Evolutionary conservation across 192 early-diverging fungal species (phyloP).

Genomic region (Pilobolus umbonatus): DNA sequence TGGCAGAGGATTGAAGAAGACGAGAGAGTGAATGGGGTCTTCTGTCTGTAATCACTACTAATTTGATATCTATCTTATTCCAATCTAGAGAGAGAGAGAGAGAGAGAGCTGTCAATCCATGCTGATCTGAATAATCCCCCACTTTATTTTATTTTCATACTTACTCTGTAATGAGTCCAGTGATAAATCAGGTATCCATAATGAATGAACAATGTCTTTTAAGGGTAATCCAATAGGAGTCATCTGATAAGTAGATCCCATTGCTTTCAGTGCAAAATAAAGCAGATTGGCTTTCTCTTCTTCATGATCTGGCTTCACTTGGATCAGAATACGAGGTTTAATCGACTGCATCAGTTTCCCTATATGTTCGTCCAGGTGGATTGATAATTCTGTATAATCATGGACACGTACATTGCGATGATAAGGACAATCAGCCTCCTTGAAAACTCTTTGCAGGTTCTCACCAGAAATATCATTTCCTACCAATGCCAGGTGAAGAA

Average conservation of each 20-base stretch:
- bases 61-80: conserved; percentile 44
- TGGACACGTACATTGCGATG: conserved; percentile 1
- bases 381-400: conserved; percentile 4
- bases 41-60: conserved; percentile 52
- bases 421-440: background rate
- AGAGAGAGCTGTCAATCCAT: background rate
- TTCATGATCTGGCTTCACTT: conserved; percentile 32
- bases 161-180: conserved; percentile 47
- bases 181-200: conserved; percentile 49
- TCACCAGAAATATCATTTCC: conserved; percentile 12
- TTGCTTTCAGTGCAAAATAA: conserved; percentile 3
- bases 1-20: conserved; percentile 42
- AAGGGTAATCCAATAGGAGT: conserved; percentile 39
- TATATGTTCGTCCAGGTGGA: conserved; percentile 17
- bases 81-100: conserved; percentile 37
- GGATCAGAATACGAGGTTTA: conserved; percentile 38
- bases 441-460: background rate
- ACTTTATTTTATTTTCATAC: conserved; percentile 8
- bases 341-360: conserved; percentile 34
- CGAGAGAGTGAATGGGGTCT: conserved; percentile 56
- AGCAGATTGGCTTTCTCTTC: conserved; percentile 6
- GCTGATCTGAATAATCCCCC: background rate
- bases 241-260: conserved; percentile 1
- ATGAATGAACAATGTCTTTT: conserved; percentile 41
- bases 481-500: background rate